Evolutionary conservation across 257 asterid genomes (phyloP), one percentile per base, ranked within the genome.

Genomic region (Primulina eburnea): DNA sequence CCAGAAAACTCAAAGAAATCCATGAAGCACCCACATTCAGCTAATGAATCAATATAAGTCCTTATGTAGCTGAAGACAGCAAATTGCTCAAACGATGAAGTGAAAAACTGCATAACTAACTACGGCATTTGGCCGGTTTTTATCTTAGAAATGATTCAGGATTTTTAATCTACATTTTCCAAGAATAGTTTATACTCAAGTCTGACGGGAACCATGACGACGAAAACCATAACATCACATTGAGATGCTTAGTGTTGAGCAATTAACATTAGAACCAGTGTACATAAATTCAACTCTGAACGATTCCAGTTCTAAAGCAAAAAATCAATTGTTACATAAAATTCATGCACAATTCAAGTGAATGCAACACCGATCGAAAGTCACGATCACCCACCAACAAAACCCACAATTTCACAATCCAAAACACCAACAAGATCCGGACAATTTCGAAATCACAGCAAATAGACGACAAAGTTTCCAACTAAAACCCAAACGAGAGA

Each of bases 351-450:
- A 71, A 34, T 69, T 64, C 68, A 40, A 52, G 65, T 21, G 9
- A 74, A 60, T 43, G 55, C 2, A 72, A 21, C 61, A 69, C 60
- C 28, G 24, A 69, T 8, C 43, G 50, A 34, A 35, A 9, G 33
- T 35, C 68, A 58, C 20, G 32, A 43, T 32, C 53, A 21, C 1
- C 9, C 21, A 16, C 57, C n/a, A 0, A 43, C 32, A 26, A 65
- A 61, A 8, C 65, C 71, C 37, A 64, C 8, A 33, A 59, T 33
- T 59, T 65, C 3, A 0, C n/a, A 69, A 7, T 62, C 66, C 64
- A 64, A 47, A 70, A 21, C 52, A 53, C 40, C 28, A 52, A 28
- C 24, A 67, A 40, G 75, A 79, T 81, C 77, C 72, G 71, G 68
- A 68, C 29, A 67, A 38, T 30, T 28, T 56, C 32, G 30, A 37